Base-by-base conservation (phyloP, 225 moss, liverwort and hornwort species). In the Marchantia paleacea region DNA sequence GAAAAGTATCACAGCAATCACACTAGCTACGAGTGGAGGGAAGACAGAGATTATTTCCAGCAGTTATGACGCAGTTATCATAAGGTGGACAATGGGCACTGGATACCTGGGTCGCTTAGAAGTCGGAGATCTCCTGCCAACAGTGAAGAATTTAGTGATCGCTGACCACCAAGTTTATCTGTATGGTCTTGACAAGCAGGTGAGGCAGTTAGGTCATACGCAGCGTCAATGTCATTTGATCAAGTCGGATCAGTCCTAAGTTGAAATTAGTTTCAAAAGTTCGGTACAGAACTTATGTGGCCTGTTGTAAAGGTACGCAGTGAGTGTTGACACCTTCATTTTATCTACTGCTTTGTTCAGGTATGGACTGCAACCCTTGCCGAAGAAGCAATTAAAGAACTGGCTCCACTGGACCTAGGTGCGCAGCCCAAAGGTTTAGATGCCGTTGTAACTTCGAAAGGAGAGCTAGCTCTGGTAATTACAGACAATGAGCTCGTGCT, bases 1-100 rank as follows among this genome's bases (percentile, higher is more conserved):
- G 84, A 99, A 93, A 88, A 93, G 93, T 81, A 90, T 99, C 52
- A 99, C 97, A 80, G 89, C 95, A 47, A 88, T 99, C 26, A 77
- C 95, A 49, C 83, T 90, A 29, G 84, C 87, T 49, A 87, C 82
- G 69, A 74, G 73, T 71, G 92, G 84, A 77, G 91, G 84, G 7
- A 31, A 68, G 49, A 52, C 80, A 68, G 85, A 85, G 77, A 89
- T 95, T 30, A 84, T 89, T 86, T 95, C 97, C 12, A 94, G 95
- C 84, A 99, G 97, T 78, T 95, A 88, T 73, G 97, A 99, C 82
- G 91, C 91, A 55, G 91, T 91, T 10, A 82, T 95, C 18, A 83
- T 94, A 53, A 87, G 88, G 85, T 99, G 97, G 97, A 83, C 85
- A 69, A 76, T 92, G 69, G 92, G 90, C 25, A 87, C 84, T 80